These are phyloP conservation scores for Trypanosoma platydactyli DNA, from an alignment of 208 protist species.

Conservation along the genomic window DNA sequence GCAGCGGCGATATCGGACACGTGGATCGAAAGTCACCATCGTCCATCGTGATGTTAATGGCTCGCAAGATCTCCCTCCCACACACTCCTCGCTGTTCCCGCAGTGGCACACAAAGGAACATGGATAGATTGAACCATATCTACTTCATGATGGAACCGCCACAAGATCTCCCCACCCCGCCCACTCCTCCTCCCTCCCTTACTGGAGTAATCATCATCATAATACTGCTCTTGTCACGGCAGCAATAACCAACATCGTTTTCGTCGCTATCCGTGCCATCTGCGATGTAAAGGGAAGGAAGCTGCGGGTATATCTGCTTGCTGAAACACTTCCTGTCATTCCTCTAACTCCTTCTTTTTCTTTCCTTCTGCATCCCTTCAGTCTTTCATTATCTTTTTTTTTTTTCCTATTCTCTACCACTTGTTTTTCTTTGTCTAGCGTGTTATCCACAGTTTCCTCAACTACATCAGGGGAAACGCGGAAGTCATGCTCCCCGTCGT, in stretches of 20 bases:
- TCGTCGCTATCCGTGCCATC: too few relatives aligned
- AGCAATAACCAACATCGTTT: too few relatives aligned
- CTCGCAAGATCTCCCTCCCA: slow-evolving; percentile 9
- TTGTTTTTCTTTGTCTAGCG: slow-evolving; percentile 7
- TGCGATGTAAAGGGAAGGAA: too few relatives aligned
- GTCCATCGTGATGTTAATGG: slow-evolving; percentile 28
- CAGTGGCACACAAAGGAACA: slow-evolving; percentile 29
- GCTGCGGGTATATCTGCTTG: too few relatives aligned
- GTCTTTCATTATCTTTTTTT: background rate
- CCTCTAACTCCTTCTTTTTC: too few relatives aligned
- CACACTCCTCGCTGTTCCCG: too few relatives aligned
- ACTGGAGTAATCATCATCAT: slow-evolving; percentile 21
- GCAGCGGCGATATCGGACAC: slow-evolving; percentile 28
- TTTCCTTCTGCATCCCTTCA: too few relatives aligned
- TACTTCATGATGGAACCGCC: slow-evolving; percentile 26
- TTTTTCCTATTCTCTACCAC: background rate
- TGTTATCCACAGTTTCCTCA: background rate
- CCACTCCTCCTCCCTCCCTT: background rate
- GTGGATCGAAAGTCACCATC: background rate
- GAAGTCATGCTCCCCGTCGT: slow-evolving; percentile 41
- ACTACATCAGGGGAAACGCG: background rate
- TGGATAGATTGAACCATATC: slow-evolving; percentile 7
- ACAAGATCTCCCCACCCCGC: slow-evolving; percentile 13
- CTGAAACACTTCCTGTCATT: too few relatives aligned
- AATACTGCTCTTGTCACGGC: too few relatives aligned